Base-by-base conservation (phyloP, 2,329 filamentous ascomycete genomes). In the Botrytis hyacinthi region DNA sequence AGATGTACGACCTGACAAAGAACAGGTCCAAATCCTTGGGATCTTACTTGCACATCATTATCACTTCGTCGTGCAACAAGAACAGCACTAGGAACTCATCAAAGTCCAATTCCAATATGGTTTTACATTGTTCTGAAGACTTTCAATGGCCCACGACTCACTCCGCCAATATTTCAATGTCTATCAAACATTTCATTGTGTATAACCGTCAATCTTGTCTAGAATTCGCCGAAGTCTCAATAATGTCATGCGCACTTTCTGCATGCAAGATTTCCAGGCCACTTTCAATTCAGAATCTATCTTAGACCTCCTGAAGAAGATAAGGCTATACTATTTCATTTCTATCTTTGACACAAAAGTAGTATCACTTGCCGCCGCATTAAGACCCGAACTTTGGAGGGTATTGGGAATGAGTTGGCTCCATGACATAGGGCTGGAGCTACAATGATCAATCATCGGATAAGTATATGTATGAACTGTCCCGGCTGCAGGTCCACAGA, bases 11-110 rank as follows among this genome's bases (percentile, higher is more conserved):
- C 71, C 59, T 32, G 71, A 69, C 63, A 69, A 44, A 69, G 54
- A 42, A 69, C 63, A 20, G 71, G 42, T 61, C 71, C 63, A 69
- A 73, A 40, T 69, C 66, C 71, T 61, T 61, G 71, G 71, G 71
- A 69, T 73, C 71, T 60, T 42, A 40, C 66, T 32, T 61, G 48
- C 66, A 69, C 66, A 32, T 54, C 48, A 32, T 54, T 54, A 69
- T 57, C 37, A 44, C 29, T 51, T 48, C 37, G 32, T 40, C 37
- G 37, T 67, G 37, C 63, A 69, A 40, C 51, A 73, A 73, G 35
- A 37, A 46, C 26, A 69, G n/a, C 20, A 42, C 32, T 35, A 26
- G 54, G 46, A 69, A 59, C 32, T 32, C 40, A 69, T 48, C 66
- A 46, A 68, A 32, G 20, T 22, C 66, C 26, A 26, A 42, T 48